A percentile compares a stretch with the other conserved stretches of the same genome.
Evolutionary conservation across 2,329 filamentous ascomycete genomes (phyloP).

Genomic region (Cercospora sp.): DNA sequence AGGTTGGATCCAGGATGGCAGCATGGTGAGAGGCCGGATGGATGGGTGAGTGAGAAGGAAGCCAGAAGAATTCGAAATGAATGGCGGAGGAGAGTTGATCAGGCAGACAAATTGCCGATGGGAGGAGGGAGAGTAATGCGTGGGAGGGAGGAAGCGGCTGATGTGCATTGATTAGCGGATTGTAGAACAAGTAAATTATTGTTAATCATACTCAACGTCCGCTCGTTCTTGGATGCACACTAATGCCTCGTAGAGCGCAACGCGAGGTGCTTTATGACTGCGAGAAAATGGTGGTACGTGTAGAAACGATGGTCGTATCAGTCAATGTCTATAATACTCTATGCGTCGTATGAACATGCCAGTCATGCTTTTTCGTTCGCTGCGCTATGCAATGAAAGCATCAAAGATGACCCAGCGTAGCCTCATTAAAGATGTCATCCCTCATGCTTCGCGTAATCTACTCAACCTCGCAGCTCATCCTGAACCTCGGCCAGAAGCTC

Average conservation of each 20-base stretch:
- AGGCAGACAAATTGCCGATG: slow-evolving; percentile 7
- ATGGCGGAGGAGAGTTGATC: slow-evolving; percentile 22
- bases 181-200: too few species aligned
- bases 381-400: slow-evolving; percentile 1
- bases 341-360: neutral
- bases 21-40: slow-evolving; percentile 39
- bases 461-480: slow-evolving; percentile 42
- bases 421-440: neutral
- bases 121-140: neutral
- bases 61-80: slow-evolving; percentile 30
- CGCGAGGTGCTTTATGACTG: too few species aligned
- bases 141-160: neutral
- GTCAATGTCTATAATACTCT: neutral
- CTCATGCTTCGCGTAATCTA: neutral
- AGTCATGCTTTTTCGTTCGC: neutral
- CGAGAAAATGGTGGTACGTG: too few species aligned
- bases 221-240: too few species aligned
- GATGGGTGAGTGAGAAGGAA: slow-evolving; percentile 36
- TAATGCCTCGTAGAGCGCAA: too few species aligned
- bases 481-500: slow-evolving; percentile 61
- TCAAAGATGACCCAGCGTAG: neutral
- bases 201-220: too few species aligned
- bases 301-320: too few species aligned
- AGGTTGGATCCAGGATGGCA: slow-evolving; percentile 36
- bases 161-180: neutral